Conservation (phyloP, 2,329 filamentous ascomycete species). For the Aureobasidium sp. region DNA sequence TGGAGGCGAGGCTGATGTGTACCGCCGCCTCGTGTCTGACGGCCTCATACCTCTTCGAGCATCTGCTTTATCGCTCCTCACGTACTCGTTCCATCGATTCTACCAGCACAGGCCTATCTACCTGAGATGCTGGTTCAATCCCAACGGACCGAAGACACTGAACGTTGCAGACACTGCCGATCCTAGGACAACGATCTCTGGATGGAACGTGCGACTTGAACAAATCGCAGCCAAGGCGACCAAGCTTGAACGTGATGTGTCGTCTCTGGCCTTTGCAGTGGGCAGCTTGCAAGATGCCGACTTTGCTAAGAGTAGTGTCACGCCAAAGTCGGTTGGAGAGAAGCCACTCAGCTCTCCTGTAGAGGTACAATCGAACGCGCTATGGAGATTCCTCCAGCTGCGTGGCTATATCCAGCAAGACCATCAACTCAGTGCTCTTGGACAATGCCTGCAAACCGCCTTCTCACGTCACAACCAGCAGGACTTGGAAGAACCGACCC, state of each 20-base stretch:
- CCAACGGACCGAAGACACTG: constrained; percentile 50
- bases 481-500: constrained; percentile 66
- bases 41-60: constrained; percentile 69
- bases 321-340: constrained; percentile 31
- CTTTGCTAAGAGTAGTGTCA: constrained; percentile 63
- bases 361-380: constrained; percentile 66
- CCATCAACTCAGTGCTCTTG: constrained; percentile 79
- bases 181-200: constrained; percentile 47
- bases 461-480: constrained; percentile 23
- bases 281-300: constrained; percentile 60
- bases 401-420: constrained; percentile 74
- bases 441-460: constrained; percentile 64
- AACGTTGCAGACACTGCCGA: constrained; percentile 34
- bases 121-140: constrained; percentile 78
- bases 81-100: constrained; percentile 73
- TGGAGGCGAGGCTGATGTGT: constrained; percentile 70
- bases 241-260: constrained; percentile 19
- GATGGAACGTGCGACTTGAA: constrained; percentile 63
- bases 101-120: constrained; percentile 73
- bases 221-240: constrained; percentile 17
- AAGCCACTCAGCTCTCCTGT: constrained; percentile 55
- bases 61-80: constrained; percentile 68
- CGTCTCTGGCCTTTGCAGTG: constrained; percentile 42
- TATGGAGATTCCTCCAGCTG: constrained; percentile 86
- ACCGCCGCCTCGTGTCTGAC: constrained; percentile 68